phyloP scores from a whole-genome alignment of 2,329 filamentous ascomycete genomes.

The Penicillium sclerotiorum region DNA sequence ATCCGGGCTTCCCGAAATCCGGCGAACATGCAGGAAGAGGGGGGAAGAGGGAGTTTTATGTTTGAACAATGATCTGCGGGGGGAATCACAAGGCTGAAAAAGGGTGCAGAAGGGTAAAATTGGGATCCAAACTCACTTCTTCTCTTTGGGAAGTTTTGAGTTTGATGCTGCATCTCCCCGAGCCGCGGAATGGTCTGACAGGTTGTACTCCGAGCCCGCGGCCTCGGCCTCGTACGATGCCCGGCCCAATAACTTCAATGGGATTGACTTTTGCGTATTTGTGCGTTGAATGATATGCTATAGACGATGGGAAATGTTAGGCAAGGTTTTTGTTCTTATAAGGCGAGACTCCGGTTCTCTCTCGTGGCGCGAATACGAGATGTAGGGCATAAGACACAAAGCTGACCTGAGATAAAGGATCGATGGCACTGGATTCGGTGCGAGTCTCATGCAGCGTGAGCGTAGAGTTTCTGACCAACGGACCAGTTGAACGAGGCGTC shows the following conservation, averaged over 20 bases:
- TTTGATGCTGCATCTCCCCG: constrained; percentile 35
- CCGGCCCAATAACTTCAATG: constrained; percentile 45
- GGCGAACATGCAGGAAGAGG: not conserved
- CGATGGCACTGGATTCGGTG: constrained; percentile 55
- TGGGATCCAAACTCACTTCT: constrained; percentile 58
- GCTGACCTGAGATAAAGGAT: constrained; percentile 67
- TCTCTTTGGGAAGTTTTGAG: constrained; percentile 56
- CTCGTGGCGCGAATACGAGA: too few relatives aligned
- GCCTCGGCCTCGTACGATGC: constrained; percentile 47
- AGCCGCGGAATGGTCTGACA: constrained; percentile 31
- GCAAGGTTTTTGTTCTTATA: not conserved
- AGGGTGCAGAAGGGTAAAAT: not conserved
- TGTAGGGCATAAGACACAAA: not conserved
- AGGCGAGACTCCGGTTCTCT: too few relatives aligned
- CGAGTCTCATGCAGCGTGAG: constrained; percentile 29
- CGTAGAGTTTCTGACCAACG: constrained; percentile 28
- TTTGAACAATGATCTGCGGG: not conserved
- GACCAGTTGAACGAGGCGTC: constrained; percentile 23
- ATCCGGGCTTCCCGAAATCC: not conserved
- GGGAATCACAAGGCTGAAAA: constrained; percentile 3
- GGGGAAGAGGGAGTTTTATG: not conserved
- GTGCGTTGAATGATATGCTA: constrained; percentile 69
- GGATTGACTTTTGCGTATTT: constrained; percentile 63
- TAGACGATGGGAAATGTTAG: not conserved
- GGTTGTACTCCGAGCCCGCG: constrained; percentile 37